Evolutionary conservation across 73 alveolate genomes (phyloP), one percentile per base, ranked within the genome.

Genomic region (Uronychia binucleata): DNA sequence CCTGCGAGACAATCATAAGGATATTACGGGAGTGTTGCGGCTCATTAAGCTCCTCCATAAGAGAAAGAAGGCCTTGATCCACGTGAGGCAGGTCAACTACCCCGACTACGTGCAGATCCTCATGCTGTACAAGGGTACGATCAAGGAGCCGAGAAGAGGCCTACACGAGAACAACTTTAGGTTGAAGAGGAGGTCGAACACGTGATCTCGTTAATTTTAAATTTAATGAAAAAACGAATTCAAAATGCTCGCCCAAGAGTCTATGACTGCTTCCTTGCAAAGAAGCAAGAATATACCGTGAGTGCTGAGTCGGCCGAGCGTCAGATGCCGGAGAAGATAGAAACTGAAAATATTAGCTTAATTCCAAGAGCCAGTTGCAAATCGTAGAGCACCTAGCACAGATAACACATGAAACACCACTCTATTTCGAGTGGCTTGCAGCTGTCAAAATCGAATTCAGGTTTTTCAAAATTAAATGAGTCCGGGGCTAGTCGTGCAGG

Each of bases 1-100:
- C 57, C 46, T 90, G 79, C 75, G 91, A 78, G 83, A 85, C 28
- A 78, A 90, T 33, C 90, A 85, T 34, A 85, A 85, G 77, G 95
- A 90, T 75, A 77, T 87, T 13, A 33, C 81, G 25, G 90, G 83
- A 11, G 59, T 85, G 34, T 85, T 80, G 33, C 33, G 90, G 29
- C 33, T 90, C n/a, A 30, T 58, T 27, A 74, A 81, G 27, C 79
- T 86, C 0, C 80, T 90, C 29, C 88, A 80, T 29, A 8, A 59
- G 33, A 34, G 95, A 31, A 90, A 88, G 75, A 79, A 84, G 58
- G 84, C 84, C 30, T 33, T 90, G 31, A 26, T 85, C 31, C 85
- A 90, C 80, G 59, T 90, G 33, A 90, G 83, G 90, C 78, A 76
- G 0, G 0, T 29, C 26, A 80, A 90, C 59, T 90, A 75, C 78